A percentile compares a stretch with the other conserved stretches of the same genome.
These are phyloP conservation scores for Fomes fomentarius DNA, from an alignment of 1,284 basidiomycete species.

Conservation along the genomic window DNA sequence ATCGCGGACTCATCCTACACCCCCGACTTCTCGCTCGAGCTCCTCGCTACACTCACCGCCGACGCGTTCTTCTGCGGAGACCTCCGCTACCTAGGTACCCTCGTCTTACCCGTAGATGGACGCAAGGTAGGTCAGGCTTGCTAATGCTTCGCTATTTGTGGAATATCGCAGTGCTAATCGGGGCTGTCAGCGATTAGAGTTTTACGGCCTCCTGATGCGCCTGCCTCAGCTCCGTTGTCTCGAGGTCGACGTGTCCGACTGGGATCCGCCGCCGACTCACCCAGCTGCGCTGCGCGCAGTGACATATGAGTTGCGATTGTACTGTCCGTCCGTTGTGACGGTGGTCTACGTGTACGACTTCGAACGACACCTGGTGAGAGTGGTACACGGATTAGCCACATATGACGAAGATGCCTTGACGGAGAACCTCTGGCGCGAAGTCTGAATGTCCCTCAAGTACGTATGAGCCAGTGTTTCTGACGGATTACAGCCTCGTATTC, in stretches of 20 bases:
- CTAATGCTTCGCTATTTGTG: conserved; percentile 11
- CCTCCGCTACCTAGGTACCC: conserved; percentile 62
- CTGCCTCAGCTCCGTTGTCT: conserved; percentile 52
- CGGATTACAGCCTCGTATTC: too few species aligned
- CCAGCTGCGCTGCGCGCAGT: conserved; percentile 57
- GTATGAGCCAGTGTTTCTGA: too few species aligned
- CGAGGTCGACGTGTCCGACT: conserved; percentile 65
- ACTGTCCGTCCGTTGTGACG: conserved; percentile 50
- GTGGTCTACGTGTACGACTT: conserved; percentile 65
- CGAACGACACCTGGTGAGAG: conserved; percentile 54
- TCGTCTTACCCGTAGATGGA: conserved; percentile 58
- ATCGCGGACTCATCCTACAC: conserved; percentile 63
- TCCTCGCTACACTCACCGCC: conserved; percentile 46
- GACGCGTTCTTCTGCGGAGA: conserved; percentile 30
- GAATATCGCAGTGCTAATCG: conserved; percentile 1
- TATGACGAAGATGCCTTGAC: conserved; percentile 45
- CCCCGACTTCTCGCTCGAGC: conserved; percentile 52
- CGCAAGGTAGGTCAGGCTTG: conserved; percentile 42
- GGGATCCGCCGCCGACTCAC: conserved; percentile 58
- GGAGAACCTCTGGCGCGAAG: conserved; percentile 57
- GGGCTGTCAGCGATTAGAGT: conserved; percentile 51
- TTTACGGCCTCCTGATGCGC: conserved; percentile 60
- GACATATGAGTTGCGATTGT: conserved; percentile 59
- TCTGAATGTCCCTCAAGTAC: conserved; percentile 27
- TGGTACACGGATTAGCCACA: conserved; percentile 43